phyloP scores from a whole-genome alignment of 768 basidiomycete genomes.

The Tulasnella sp. region DNA sequence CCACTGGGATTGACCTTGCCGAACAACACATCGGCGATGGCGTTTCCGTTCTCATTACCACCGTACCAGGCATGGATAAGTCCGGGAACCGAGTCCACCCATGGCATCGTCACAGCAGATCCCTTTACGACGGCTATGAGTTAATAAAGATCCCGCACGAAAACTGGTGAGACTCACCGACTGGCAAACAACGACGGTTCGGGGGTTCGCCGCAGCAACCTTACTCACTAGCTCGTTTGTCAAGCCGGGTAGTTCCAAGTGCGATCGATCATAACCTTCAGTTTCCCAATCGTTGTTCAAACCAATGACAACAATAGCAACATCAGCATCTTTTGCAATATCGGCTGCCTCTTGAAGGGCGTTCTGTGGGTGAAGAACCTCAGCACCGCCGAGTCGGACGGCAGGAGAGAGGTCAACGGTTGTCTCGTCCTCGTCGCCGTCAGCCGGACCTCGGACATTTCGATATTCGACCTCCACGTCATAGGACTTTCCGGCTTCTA shows the following conservation, averaged over 20 bases:
- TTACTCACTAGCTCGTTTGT: constrained; percentile 47
- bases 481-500: constrained; percentile 36
- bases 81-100: constrained; percentile 42
- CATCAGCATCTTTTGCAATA: constrained; percentile 21
- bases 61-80: constrained; percentile 54
- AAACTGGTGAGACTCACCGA: constrained; percentile 32
- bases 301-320: constrained; percentile 22
- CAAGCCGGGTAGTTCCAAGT: constrained; percentile 44
- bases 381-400: constrained; percentile 22
- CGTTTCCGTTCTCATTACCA: constrained; percentile 54
- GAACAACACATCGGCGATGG: constrained; percentile 51
- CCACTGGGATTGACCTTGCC: constrained; percentile 51
- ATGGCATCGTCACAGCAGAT: constrained; percentile 64
- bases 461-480: constrained; percentile 51
- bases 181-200: constrained; percentile 39
- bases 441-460: constrained; percentile 40
- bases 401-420: constrained; percentile 8
- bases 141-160: background rate
- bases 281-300: constrained; percentile 46
- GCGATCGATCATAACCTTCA: constrained; percentile 59
- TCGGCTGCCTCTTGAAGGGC: constrained; percentile 22
- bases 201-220: constrained; percentile 42
- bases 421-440: constrained; percentile 5
- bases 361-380: constrained; percentile 19
- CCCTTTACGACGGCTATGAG: constrained; percentile 31